Evolutionary conservation across 257 asterid genomes (phyloP), one percentile per base, ranked within the genome.

Genomic region (Solanum bukasovii): DNA sequence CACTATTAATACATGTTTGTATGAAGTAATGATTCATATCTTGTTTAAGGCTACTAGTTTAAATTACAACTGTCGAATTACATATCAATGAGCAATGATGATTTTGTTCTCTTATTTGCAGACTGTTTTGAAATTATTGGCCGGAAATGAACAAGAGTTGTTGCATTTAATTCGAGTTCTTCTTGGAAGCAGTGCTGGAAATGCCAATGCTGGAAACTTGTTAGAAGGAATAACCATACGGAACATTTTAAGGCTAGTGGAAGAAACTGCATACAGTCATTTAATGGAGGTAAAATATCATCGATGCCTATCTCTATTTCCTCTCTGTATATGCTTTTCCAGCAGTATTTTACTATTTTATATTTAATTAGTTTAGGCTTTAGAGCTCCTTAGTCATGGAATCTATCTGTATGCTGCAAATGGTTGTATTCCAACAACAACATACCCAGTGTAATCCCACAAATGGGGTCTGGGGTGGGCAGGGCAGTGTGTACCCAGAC

Each of bases 181-280:
- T 91, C 97, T 97, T 85, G 98, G 99, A 70, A 93, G 93, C 91
- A 88, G 87, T 82, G 25, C 82, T 23, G 93, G 87, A 40, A 89
- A 78, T 84, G 91, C 83, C 61, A 56, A 31, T 12, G 94, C 94
- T 65, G 96, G 91, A 86, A 90, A 90, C 87, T 87, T 91, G 84
- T 88, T 91, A 65, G 93, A 92, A 89, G 92, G 21, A 35, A 87
- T 87, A 34, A 87, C 89, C 9, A 91, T 78, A 71, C 87, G 89
- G 90, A 92, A 92, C 49, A 84, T 94, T 89, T 87, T 91, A 61
- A 89, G 90, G 87, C 91, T 92, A 40, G 92, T 94, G 90, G 98
- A 93, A 90, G 98, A 96, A 89, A 94, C 92, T 91, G 98, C 98
- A 27, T 96, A 87, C 91, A 94, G 99, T 92, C 98, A 93, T 92